Base-by-base conservation (phyloP, 108 stramenopile genomes). In the Pseudonitzschia pungens region DNA sequence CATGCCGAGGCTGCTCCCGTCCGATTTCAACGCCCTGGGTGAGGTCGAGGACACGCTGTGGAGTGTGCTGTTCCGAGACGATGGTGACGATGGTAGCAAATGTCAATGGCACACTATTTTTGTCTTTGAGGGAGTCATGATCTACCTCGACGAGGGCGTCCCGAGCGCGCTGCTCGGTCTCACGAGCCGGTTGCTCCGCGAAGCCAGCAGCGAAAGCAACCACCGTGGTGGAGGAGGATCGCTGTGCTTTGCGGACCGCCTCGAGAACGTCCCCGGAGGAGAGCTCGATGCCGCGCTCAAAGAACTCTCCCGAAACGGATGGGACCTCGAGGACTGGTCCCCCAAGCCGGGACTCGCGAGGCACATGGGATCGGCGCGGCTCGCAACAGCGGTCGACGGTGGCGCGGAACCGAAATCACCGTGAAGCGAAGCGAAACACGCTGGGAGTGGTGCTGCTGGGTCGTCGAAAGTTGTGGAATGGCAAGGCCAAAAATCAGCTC, bases 121-220 rank as follows among this genome's bases (percentile, higher is more conserved):
- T 64, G 24, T 92, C 11, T 84, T 88, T 67, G 91, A 92, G 69
- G 91, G 87, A 2, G 91, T 92, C 43, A 82, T 92, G 82, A 92
- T 92, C 50, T 92, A 87, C 75, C 76, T 92, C 22, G 74, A 92
- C 63, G 78, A 83, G 22, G 89, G 84, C 26, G 53, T 87, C 40
- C 91, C 89, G 0, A 77, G 75, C 67, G 50, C 77, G 1, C 58
- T 91, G 22, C 75, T 91, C 41, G 18, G 71, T 42, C 10, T 81
- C 20, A 83, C 85, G 56, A 80, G 78, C 43, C 66, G 79, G 21
- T 56, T 82, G 29, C 65, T 83, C 48, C 75, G 52, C 6, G 54
- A 70, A 54, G 57, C 51, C 24, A 54, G 32, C 36, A 36, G 6
- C 36, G 6, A 36, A 2, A 36, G 6, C 36, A 36, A 36, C n/a